A percentile compares a stretch with the other conserved stretches of the same genome.
Evolutionary conservation across 2,329 filamentous ascomycete genomes (phyloP).

Genomic region (Thielaviopsis euricoi): DNA sequence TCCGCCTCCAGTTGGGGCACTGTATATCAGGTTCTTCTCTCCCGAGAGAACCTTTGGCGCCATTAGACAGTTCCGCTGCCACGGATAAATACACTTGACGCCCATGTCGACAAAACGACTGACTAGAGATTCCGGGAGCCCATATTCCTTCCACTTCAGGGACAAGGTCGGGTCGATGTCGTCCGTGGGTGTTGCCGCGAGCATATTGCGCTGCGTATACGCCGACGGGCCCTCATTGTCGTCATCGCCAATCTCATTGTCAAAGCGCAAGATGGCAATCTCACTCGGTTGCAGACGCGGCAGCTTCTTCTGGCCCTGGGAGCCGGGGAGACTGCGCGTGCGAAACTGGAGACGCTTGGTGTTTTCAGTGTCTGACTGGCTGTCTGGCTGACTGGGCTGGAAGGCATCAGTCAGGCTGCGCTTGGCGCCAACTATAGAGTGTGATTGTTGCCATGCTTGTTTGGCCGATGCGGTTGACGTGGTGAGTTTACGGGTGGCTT

Average conservation of each 20-base stretch:
- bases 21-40: constrained; percentile 58
- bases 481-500: constrained; percentile 1
- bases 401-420: constrained; percentile 8
- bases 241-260: constrained; percentile 1
- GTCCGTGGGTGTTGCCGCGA: constrained; percentile 37
- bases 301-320: constrained; percentile 1
- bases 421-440: constrained; percentile 5
- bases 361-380: background rate
- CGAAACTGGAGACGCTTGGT: background rate
- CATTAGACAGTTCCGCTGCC: constrained; percentile 61
- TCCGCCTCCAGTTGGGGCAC: constrained; percentile 61
- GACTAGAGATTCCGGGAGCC: constrained; percentile 41
- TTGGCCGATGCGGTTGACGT: background rate
- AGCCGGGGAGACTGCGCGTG: background rate
- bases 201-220: constrained; percentile 37
- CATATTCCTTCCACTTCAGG: constrained; percentile 47
- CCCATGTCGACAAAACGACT: constrained; percentile 48
- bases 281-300: constrained; percentile 25
- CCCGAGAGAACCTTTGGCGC: constrained; percentile 49
- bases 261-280: constrained; percentile 24
- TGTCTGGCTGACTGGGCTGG: background rate
- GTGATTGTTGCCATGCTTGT: background rate
- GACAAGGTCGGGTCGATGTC: constrained; percentile 38
- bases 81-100: constrained; percentile 60
- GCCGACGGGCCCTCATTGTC: constrained; percentile 23